Percentiles rank a stretch among this genome's conserved stretches.
These are phyloP conservation scores for Candida vartiovaarae DNA, from an alignment of 805 yeast species.

Conservation along the genomic window DNA sequence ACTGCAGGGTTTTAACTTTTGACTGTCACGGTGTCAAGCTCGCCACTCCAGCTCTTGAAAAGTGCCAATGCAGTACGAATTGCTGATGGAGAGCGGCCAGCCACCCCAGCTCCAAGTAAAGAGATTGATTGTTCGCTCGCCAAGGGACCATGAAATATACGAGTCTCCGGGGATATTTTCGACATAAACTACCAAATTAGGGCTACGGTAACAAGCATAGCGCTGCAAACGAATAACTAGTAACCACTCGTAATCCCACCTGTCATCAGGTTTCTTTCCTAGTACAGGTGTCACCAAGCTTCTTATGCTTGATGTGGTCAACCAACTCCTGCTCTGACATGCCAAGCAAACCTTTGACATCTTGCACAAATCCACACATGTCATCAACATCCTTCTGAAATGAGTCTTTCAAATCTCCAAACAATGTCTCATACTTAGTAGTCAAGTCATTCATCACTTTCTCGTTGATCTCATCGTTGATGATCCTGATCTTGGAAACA, in stretches of 20 bases:
- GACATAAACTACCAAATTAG: too few species aligned
- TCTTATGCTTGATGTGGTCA: conserved; percentile 23
- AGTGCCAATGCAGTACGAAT: too few species aligned
- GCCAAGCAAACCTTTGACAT: conserved; percentile 28
- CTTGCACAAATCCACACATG: conserved; percentile 28
- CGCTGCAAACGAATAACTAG: too few species aligned
- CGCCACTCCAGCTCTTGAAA: too few species aligned
- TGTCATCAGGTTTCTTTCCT: neutral
- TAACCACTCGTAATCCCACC: neutral
- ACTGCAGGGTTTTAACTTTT: too few species aligned
- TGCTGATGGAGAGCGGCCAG: too few species aligned
- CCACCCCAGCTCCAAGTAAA: too few species aligned
- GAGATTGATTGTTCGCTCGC: too few species aligned
- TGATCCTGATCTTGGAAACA: conserved; percentile 27
- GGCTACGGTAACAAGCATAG: too few species aligned
- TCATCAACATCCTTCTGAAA: conserved; percentile 32
- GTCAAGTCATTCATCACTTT: conserved; percentile 29
- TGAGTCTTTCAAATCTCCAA: conserved; percentile 26
- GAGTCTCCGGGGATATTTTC: too few species aligned
- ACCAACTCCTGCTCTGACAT: conserved; percentile 29
- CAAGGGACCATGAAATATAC: too few species aligned
- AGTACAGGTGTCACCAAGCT: conserved; percentile 2
- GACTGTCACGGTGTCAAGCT: too few species aligned
- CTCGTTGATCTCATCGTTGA: conserved; percentile 31
- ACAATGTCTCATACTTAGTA: conserved; percentile 26